phyloP scores from a whole-genome alignment of 2,329 filamentous ascomycete species.

The Botryotinia globosa region DNA sequence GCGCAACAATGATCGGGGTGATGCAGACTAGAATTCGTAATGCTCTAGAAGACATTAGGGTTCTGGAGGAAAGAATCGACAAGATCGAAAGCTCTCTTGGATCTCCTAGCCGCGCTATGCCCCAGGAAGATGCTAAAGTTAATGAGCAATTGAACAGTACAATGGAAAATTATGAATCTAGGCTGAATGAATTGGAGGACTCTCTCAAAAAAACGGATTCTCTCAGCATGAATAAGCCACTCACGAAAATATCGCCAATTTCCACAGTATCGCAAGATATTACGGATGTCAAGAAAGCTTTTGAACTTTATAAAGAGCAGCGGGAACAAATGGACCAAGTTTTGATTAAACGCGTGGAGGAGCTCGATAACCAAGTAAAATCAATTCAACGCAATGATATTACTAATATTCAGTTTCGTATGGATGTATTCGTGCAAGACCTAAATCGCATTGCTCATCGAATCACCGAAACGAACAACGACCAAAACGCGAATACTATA shows the following conservation, averaged over 20 bases:
- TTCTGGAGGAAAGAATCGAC: neutral
- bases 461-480: neutral
- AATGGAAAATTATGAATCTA: neutral
- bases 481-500: conserved; percentile 4
- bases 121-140: neutral
- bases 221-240: neutral
- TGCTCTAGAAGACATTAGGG: neutral
- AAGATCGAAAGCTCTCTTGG: neutral
- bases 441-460: neutral
- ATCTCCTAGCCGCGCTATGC: neutral
- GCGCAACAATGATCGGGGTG: neutral
- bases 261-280: neutral
- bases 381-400: no score
- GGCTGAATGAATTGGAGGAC: conserved; percentile 1
- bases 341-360: neutral
- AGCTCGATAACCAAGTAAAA: neutral
- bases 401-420: neutral
- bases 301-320: neutral
- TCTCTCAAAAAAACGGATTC: neutral
- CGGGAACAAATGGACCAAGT: neutral
- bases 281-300: neutral
- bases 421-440: neutral
- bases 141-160: neutral
- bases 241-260: neutral
- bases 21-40: conserved; percentile 1